Evolutionary conservation across 192 early-diverging fungal species (phyloP), one percentile per base, ranked within the genome.

Genomic region (Funneliformis geosporum): DNA sequence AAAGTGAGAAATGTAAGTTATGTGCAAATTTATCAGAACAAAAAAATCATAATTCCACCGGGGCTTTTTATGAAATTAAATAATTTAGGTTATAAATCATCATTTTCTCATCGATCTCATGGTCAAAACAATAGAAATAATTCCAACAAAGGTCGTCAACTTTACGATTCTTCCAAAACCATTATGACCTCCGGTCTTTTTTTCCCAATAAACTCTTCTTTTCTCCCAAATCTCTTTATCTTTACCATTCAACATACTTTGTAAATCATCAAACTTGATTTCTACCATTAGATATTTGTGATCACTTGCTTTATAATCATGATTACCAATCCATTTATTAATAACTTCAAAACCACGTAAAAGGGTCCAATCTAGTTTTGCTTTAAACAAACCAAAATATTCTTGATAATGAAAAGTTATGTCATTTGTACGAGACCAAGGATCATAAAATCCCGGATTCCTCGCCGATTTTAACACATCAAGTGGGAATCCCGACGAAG

Each of bases 391-490:
- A n/a, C 92, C 92, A 38, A 82, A 82, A 70, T 92, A 90, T n/a
- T 78, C 81, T 40, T 86, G 85, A 73, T 90, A 91, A 14, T 88
- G 86, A 8, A 95, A 82, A 5, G 94, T 95, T 43, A 92, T 81
- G 62, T 93, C 91, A 16, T 85, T 78, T 7, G 83, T 72, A 12
- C 88, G 66, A 40, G 87, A 85, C 86, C 91, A 95, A 55, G 92
- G 92, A 47, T 95, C 94, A 68, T 85, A 91, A 83, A 93, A 95
- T 16, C 91, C 93, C 0, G 93, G 92, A 75, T 95, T 95, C 21
- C 87, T 80, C 7, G 92, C 91, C 11, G 84, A 72, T 42, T 78
- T 60, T 27, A 90, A 60, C 1, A 89, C 86, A 8, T 86, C 77
- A 8, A 75, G 44, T 14, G 82, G 78, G 50, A 89, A 88, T 2